Base-by-base conservation (phyloP, 805 yeast genomes). In the Saccharomycopsis sp. region DNA sequence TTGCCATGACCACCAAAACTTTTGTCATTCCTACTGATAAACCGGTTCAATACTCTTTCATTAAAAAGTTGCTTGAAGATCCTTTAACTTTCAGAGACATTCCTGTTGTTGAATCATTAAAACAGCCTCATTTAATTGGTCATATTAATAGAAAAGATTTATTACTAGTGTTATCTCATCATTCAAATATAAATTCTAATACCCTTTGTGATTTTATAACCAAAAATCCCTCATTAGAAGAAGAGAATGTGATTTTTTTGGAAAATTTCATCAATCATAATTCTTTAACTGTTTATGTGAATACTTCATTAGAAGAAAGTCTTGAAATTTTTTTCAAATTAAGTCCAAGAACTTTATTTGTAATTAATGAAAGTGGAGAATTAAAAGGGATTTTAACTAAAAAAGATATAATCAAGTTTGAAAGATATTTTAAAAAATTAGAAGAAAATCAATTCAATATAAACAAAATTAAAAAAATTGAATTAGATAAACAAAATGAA, bases 331-430 rank as follows among this genome's bases (percentile, higher is more conserved):
- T 92, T 55, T 70, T 74, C 44, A 77, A 79, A 48, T 54, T 87
- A 21, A 96, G 97, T 0, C 95, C 96, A 6, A 65, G 82, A 33
- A 70, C 77, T 21, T 67, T 92, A 1, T 64, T 80, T 31, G 43
- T 46, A 5, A 79, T 84, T 2, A 80, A 78, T 40, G 67, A 74
- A 8, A 59, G 68, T 23, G 92, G 88, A 1, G 46, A 54, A 2
- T 53, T 85, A 14, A 67, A 67, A 13, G 98, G 98, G 0, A 53
- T 85, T n/a, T 61, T 94, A 1, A 85, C 95, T 0, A 69, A 88
- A 42, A 92, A 92, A 52, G 97, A 88, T 53, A 64, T 89, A 14
- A 58, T 88, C 38, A 66, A 78, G 46, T 85, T 72, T 51, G 81
- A 78, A 48, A 46, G 55, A 9, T 58, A 59, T 39, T 39, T 58